Evolutionary conservation across 1,284 basidiomycete genomes (phyloP).

Genomic region (Volvariella surrecta): DNA sequence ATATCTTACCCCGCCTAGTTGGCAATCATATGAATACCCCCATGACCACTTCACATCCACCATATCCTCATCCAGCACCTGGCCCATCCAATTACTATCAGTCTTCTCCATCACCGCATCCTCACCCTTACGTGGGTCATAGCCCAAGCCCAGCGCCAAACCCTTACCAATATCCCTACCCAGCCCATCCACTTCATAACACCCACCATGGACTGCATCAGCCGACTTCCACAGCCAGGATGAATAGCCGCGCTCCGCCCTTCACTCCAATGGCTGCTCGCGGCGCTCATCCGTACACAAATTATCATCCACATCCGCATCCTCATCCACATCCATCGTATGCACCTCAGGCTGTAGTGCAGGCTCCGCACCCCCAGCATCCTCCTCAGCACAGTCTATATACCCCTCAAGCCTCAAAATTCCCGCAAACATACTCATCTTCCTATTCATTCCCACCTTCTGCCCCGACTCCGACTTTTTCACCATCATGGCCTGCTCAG

Average conservation of each 20-base stretch:
- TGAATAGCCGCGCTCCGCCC: constrained; percentile 15
- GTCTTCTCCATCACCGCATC: constrained; percentile 18
- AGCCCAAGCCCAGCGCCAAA: constrained; percentile 19
- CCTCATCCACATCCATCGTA: constrained; percentile 11
- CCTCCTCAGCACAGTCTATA: constrained; percentile 14
- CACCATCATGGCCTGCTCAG: constrained; percentile 24
- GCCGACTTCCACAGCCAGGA: constrained; percentile 14
- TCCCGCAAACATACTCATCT: constrained; percentile 15
- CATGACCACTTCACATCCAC: constrained; percentile 22
- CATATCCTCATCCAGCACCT: constrained; percentile 21
- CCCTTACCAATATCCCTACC: constrained; percentile 16
- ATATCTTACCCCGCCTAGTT: too few species aligned
- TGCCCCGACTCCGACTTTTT: constrained; percentile 19
- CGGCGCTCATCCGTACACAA: constrained; percentile 8
- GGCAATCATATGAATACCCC: background rate
- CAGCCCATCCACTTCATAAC: constrained; percentile 14
- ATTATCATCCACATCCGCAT: constrained; percentile 13
- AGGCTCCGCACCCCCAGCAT: constrained; percentile 11
- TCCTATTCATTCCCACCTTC: constrained; percentile 18
- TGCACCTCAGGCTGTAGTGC: constrained; percentile 8
- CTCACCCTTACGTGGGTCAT: constrained; percentile 21
- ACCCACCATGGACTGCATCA: constrained; percentile 14
- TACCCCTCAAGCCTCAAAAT: constrained; percentile 16
- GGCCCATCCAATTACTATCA: constrained; percentile 24
- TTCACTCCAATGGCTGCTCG: constrained; percentile 9